Evolutionary conservation across 2,329 filamentous ascomycete species (phyloP), one percentile per base, ranked within the genome.

Genomic region (Sporothrix curviconia): DNA sequence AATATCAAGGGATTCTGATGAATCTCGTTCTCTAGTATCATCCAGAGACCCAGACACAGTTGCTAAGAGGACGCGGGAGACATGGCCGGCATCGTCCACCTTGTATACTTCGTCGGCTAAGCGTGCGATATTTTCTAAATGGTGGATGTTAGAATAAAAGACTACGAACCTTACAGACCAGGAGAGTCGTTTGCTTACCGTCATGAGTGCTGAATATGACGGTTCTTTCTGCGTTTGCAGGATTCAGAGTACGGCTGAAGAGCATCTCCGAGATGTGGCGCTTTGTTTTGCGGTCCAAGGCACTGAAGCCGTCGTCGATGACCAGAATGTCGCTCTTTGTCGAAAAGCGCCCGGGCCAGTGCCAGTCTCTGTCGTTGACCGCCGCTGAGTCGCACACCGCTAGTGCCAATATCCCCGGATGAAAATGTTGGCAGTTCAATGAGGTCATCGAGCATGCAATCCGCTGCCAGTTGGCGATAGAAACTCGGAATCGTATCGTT

Each of bases 381-480:
- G 24, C 46, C 46, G 9, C 46, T 49, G 12, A 49, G 46, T 19
- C 8, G 34, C 7, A 49, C 46, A 4, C 46, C 46, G 0, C 46
- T 32, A 14, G 46, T 49, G 12, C 46, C 46, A 9, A 49, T 36
- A 19, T 28, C 46, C 4, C 46, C 30, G 2, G 46, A 49, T 6
- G 46, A 7, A 34, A 49, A 49, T 2, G 46, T 49, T 11, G 46
- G 46, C n/a, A 49, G 46, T 8, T 49, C 30, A 19, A 11, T 36
- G 17, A 49, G 14, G 30, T 49, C 46, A 19, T 49, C 46, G 28
- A 49, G 46, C 46, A 49, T 49, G 17, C 46, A 49, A 11, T 49
- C 30, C 3, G 55, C 40, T 1, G 66, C 56, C 5, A 70, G 66
- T 3, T 60, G 62, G 1, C 57, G 55, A 55, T 70, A 70, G 34